A percentile compares a stretch with the other conserved stretches of the same genome.
Conservation (phyloP, 2,329 filamentous ascomycete species). For the Lasiodiplodia citricola region DNA sequence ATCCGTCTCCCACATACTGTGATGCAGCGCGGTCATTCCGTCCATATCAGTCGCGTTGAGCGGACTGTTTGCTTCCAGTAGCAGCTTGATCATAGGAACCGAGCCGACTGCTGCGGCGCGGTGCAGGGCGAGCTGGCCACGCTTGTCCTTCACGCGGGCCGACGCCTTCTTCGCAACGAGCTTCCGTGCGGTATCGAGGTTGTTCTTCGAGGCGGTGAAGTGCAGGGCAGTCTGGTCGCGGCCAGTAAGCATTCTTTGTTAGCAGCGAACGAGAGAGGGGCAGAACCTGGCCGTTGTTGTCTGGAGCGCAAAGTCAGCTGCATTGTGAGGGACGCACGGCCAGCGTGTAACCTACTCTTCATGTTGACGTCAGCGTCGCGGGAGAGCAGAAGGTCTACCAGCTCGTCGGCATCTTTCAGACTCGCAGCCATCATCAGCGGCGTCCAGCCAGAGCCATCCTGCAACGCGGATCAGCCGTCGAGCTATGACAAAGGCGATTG, state of each 20-base stretch:
- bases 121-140: slow-evolving; percentile 90
- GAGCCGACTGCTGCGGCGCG: slow-evolving; percentile 89
- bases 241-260: slow-evolving; percentile 17
- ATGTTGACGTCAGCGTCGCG: slow-evolving; percentile 75
- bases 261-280: slow-evolving; percentile 27
- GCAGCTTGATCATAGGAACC: slow-evolving; percentile 80
- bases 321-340: background rate
- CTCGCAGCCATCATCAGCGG: slow-evolving; percentile 82
- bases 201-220: slow-evolving; percentile 88
- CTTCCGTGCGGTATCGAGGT: slow-evolving; percentile 78
- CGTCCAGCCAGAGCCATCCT: slow-evolving; percentile 83
- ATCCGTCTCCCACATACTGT: slow-evolving; percentile 48
- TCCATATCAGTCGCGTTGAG: slow-evolving; percentile 81
- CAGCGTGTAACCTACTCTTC: slow-evolving; percentile 62
- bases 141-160: slow-evolving; percentile 79
- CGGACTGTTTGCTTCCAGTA: slow-evolving; percentile 79
- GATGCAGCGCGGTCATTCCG: slow-evolving; percentile 88
- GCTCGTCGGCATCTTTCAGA: slow-evolving; percentile 71
- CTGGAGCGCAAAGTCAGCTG: slow-evolving; percentile 44
- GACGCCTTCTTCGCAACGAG: slow-evolving; percentile 80
- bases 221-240: slow-evolving; percentile 76
- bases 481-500: background rate
- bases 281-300: slow-evolving; percentile 67
- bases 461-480: slow-evolving; percentile 14
- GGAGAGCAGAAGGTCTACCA: slow-evolving; percentile 70